Conservation (phyloP, 176 grass and related monocot genomes). For the Dendrocalamus sinicus region DNA sequence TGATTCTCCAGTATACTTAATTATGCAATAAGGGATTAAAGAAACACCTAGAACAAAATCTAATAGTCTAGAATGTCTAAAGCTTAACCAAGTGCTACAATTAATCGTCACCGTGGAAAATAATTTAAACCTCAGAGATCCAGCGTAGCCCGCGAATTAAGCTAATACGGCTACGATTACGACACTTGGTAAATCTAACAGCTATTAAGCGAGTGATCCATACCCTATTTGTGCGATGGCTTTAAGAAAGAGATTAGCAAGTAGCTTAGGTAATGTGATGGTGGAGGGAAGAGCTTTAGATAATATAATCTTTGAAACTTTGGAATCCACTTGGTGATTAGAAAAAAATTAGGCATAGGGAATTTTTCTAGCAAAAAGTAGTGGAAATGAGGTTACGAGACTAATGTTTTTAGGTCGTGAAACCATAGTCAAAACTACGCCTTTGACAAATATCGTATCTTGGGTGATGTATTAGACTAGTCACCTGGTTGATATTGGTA, state of each 20-base stretch:
- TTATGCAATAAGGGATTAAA: conserved; percentile 59
- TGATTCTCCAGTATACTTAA: conserved; percentile 78
- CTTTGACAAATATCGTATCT: conserved; percentile 59
- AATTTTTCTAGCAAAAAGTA: conserved; percentile 48
- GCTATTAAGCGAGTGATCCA: conserved; percentile 50
- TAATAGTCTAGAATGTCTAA: conserved; percentile 73
- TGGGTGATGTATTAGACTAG: conserved; percentile 53
- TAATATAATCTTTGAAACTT: conserved; percentile 66
- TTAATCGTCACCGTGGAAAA: conserved; percentile 32
- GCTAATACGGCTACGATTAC: conserved; percentile 50
- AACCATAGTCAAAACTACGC: conserved; percentile 63
- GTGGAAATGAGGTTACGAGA: conserved; percentile 54
- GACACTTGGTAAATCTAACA: conserved; percentile 61
- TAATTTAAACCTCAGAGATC: conserved; percentile 53
- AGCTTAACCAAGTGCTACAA: conserved; percentile 48
- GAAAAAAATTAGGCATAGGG: conserved; percentile 27
- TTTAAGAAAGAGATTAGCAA: conserved; percentile 65
- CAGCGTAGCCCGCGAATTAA: conserved; percentile 53
- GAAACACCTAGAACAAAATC: conserved; percentile 70
- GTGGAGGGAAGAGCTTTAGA: conserved; percentile 66
- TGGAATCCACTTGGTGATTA: conserved; percentile 57
- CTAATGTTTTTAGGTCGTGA: conserved; percentile 50
- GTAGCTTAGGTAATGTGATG: conserved; percentile 65
- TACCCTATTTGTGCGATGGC: conserved; percentile 48
- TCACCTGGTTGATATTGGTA: conserved; percentile 61